Base-by-base conservation (phyloP, 805 yeast genomes). In the Candida insectorum region DNA sequence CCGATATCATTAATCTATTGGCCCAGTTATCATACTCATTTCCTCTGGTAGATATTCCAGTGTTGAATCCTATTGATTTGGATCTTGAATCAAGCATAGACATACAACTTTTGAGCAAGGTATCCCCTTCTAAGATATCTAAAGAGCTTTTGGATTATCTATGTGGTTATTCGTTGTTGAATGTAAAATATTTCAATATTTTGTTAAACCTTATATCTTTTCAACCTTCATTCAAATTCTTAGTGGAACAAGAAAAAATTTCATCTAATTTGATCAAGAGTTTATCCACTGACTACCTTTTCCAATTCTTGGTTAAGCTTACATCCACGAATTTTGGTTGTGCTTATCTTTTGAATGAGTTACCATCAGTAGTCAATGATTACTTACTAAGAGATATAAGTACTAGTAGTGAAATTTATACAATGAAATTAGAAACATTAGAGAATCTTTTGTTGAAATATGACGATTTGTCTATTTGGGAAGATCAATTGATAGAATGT, bases 341-440 rank as follows among this genome's bases (percentile, higher is more conserved):
- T 5, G 24, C 31, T 15, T 54, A 47, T 34, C 32, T 61, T 13
- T 44, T 59, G 19, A 41, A 41, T 19, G 33, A 47, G 12, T 32
- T 56, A 12, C 65, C 65, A 2, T 47, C 39, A 18, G 39, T 56
- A 1, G 37, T 60, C 11, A 40, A 45, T 17, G 45, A 48, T 11
- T 47, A 45, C 30, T 32, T 61, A 6, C 26, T 51, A n/a, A 41
- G 44, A 9, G 32, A 43, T 2, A 22, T 13, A 20, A 37, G 44
- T 9, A 38, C 55, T 10, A 52, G 51, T 33, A 33, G 36, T 16
- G 56, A 56, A 16, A 32, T 61, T 10, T 60, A 54, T 52, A 40
- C 41, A 14, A 39, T 49, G 27, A 58, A 56, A 36, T 24, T 41
- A 12, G 41, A 44, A 14, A 43, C 49, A 9, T 41, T 60, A 25